Percentiles rank a stretch among this genome's conserved stretches.
Evolutionary conservation across 805 yeast genomes (phyloP).

Genomic region (Ogataea pignaliae): DNA sequence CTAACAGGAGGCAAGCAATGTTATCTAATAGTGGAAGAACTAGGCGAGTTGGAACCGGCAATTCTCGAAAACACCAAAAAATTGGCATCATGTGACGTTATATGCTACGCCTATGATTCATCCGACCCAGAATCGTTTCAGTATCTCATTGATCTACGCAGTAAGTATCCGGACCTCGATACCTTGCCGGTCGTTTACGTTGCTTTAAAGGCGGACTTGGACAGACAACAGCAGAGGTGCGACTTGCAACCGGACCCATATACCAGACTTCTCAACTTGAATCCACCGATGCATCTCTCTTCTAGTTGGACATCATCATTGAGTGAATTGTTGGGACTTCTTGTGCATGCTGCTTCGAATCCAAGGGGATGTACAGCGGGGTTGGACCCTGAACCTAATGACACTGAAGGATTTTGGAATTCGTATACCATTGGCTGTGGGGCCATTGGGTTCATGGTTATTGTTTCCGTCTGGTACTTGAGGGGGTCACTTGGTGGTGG

Average conservation of each 20-base stretch:
- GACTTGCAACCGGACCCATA: slow-evolving; percentile 84
- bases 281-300: slow-evolving; percentile 87
- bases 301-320: slow-evolving; percentile 86
- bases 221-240: slow-evolving; percentile 89
- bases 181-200: slow-evolving; percentile 80
- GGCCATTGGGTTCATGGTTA: slow-evolving; percentile 60
- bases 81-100: slow-evolving; percentile 82
- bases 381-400: slow-evolving; percentile 55
- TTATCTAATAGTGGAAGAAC: slow-evolving; percentile 83
- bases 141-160: slow-evolving; percentile 66
- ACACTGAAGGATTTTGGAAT: slow-evolving; percentile 40
- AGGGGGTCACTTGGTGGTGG: slow-evolving; percentile 42
- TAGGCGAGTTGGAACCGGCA: slow-evolving; percentile 83
- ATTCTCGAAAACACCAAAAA: slow-evolving; percentile 65
- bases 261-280: slow-evolving; percentile 58
- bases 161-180: slow-evolving; percentile 52
- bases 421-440: slow-evolving; percentile 63
- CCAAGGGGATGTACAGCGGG: slow-evolving; percentile 82
- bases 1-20: slow-evolving; percentile 93
- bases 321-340: slow-evolving; percentile 76
- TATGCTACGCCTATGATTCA: slow-evolving; percentile 88
- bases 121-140: slow-evolving; percentile 95
- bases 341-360: slow-evolving; percentile 80
- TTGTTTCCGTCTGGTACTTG: slow-evolving; percentile 63
- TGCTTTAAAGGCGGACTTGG: slow-evolving; percentile 92